phyloP scores from a whole-genome alignment of 768 basidiomycete genomes.

The Crassisporium funariophilum region DNA sequence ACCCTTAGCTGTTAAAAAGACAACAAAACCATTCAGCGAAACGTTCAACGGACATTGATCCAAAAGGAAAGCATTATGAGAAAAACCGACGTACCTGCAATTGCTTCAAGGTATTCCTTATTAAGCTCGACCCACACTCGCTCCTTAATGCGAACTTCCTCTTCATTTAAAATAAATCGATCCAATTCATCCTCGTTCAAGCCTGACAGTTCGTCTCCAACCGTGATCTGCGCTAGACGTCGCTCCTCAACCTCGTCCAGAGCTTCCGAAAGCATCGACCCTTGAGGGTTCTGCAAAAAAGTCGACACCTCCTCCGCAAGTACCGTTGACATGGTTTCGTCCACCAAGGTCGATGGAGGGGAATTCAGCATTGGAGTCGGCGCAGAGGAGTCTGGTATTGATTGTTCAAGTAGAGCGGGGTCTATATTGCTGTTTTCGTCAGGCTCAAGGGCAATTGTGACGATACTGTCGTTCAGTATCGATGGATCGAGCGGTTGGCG shows the following conservation, averaged over 20 bases:
- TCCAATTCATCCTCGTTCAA: slow-evolving; percentile 94
- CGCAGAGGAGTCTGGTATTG: slow-evolving; percentile 12
- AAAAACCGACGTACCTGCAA: slow-evolving; percentile 64
- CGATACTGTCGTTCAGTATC: slow-evolving; percentile 67
- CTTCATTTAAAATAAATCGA: slow-evolving; percentile 71
- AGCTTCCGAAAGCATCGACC: slow-evolving; percentile 58
- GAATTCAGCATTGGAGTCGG: slow-evolving; percentile 16
- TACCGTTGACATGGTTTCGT: slow-evolving; percentile 61
- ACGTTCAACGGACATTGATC: slow-evolving; percentile 15
- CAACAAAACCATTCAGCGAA: slow-evolving; percentile 46
- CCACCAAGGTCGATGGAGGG: slow-evolving; percentile 44
- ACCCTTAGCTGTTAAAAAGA: slow-evolving; percentile 60
- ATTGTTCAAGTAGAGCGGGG: slow-evolving; percentile 46
- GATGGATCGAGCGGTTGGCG: slow-evolving; percentile 52
- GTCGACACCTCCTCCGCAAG: slow-evolving; percentile 72
- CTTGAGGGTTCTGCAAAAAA: slow-evolving; percentile 64
- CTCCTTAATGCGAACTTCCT: slow-evolving; percentile 85
- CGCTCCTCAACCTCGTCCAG: slow-evolving; percentile 69
- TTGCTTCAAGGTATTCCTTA: slow-evolving; percentile 83
- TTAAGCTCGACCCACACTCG: slow-evolving; percentile 95
- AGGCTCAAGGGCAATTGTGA: slow-evolving; percentile 51
- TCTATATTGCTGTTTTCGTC: slow-evolving; percentile 57
- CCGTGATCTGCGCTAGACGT: slow-evolving; percentile 53
- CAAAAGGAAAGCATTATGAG: slow-evolving; percentile 4
- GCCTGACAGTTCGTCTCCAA: slow-evolving; percentile 65